Base-by-base conservation (phyloP, 2,329 filamentous ascomycete species). In the Atkinsonella texensis region DNA sequence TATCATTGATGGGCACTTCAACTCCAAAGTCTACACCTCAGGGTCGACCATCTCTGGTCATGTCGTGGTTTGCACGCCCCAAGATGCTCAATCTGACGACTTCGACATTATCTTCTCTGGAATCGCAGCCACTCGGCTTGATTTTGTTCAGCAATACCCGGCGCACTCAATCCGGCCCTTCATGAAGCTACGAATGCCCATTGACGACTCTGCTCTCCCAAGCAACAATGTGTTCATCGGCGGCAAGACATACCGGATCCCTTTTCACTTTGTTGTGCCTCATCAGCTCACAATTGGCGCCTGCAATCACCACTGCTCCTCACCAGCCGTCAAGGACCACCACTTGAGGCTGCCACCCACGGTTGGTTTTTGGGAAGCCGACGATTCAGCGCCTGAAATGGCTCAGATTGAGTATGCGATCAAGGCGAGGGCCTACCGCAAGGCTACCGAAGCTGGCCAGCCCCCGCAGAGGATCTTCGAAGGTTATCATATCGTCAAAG, bases 231-330 rank as follows among this genome's bases (percentile, higher is more conserved):
- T 77, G 32, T 74, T 80, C 53, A 66, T 74, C 61, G 67, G 70
- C n/a, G 74, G 71, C 2, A 62, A 62, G 55, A 69, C 68, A 28
- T 77, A 78, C 63, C 70, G 60, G 13, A 63, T 81, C 23, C 77
- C 77, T n/a, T 78, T 81, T 66, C 65, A 77, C 65, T 81, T 81
- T 56, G 73, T 81, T 53, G 71, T 81, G 15, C 78, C 78, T n/a
- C 68, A 70, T 56, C 72, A 79, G 50, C 73, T 81, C 53, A 80
- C 77, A 17, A 67, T 80, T 48, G 72, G 71, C 53, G 76, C 77
- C 17, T 81, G 78, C 68, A 74, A 67, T 58, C 77, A 81, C 65
- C 57, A 62, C 31, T 69, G 72, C 50, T 64, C 68, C 41, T 68
- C 68, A 41, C 65, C 68, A n/a, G 65, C 65, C 46, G 67, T 81